Base-by-base conservation (phyloP, 495 filamentous ascomycete genomes). In the Lasiosphaeria ovina region DNA sequence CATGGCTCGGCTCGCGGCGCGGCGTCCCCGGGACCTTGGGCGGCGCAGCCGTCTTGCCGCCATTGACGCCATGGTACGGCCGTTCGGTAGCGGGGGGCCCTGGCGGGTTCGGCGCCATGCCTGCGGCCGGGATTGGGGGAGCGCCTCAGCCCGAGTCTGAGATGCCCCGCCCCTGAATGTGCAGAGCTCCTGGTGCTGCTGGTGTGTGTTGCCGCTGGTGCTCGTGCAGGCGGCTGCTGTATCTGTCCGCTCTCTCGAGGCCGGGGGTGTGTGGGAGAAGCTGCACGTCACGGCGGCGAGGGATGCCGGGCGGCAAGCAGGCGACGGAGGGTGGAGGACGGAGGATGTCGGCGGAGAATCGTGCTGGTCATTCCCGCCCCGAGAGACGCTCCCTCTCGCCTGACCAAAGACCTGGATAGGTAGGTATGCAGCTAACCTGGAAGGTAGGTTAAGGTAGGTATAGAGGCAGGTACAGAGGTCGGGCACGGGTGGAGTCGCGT, bases 21-120 rank as follows among this genome's bases (percentile, higher is more conserved):
- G 71, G 73, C 17, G 72, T 76, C 35, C 69, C 66, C 1, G 69
- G 67, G 55, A 61, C 62, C 49, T 72, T 72, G 32, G 60, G 60
- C n/a, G 60, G 56, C n/a, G 62, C 66, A 35, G 67, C 64, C 12
- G 65, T 59, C 33, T 38, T 56, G 48, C 54, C 62, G 57, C 66
- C 69, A 52, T 69, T 71, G 49, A 54, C 64, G 53, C 62, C 63
- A 55, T 73, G 66, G 55, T 75, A 71, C 51, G 66, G 59, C 54
- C 67, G 60, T 56, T 69, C 67, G 35, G 49, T 63, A 14, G 70
- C 64, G 66, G n/a, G 31, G 50, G 54, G 50, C 45, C 58, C 62
- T 40, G 44, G 40, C 44, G 59, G 56, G 12, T 59, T 55, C 50
- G 59, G 59, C 58, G 48, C 54, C 59, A 55, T 62, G 61, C 50